Percentiles rank a stretch among this genome's conserved stretches.
phyloP scores from a whole-genome alignment of 2,329 filamentous ascomycete genomes.

The Phyllosticta citriasiana region DNA sequence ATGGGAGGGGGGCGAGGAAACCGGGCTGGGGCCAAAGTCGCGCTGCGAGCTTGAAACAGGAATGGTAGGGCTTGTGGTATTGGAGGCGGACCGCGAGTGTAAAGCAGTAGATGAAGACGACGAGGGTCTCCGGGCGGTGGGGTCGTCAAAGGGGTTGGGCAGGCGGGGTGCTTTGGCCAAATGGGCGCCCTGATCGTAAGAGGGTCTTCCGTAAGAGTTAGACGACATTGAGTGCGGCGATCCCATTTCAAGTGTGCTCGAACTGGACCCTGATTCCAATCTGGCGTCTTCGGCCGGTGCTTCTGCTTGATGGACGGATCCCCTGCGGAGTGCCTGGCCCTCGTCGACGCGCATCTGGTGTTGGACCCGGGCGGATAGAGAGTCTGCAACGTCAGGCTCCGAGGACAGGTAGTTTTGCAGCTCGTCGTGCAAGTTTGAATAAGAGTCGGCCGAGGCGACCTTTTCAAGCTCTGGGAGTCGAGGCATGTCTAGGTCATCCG shows the following conservation, averaged over 20 bases:
- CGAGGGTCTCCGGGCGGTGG: slow-evolving; percentile 7
- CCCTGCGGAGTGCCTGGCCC: slow-evolving; percentile 39
- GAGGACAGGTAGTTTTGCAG: slow-evolving; percentile 21
- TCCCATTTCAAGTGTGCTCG: slow-evolving; percentile 19
- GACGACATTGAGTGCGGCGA: slow-evolving; percentile 14
- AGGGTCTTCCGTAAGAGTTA: slow-evolving; percentile 8
- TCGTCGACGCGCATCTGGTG: slow-evolving; percentile 44
- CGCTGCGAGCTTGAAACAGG: slow-evolving; percentile 6
- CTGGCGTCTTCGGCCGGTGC: slow-evolving; percentile 15
- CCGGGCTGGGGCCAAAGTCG: slow-evolving; percentile 7
- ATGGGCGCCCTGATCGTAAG: slow-evolving; percentile 5
- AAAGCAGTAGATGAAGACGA: slow-evolving; percentile 5
- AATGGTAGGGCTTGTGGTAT: slow-evolving; percentile 10
- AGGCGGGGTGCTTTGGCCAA: slow-evolving; percentile 1
- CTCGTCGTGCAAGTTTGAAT: slow-evolving; percentile 17
- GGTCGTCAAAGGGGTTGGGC: slow-evolving; percentile 10
- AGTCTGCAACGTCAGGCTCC: slow-evolving; percentile 27
- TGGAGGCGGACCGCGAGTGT: slow-evolving; percentile 1
- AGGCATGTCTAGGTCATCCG: slow-evolving; percentile 37
- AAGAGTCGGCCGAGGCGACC: slow-evolving; percentile 16
- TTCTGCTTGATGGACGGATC: slow-evolving; percentile 19
- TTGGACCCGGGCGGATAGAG: slow-evolving; percentile 37
- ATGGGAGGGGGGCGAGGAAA: background rate
- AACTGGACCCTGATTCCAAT: slow-evolving; percentile 23
- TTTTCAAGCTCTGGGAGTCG: slow-evolving; percentile 15